phyloP scores from a whole-genome alignment of 306 rosid species.

The Argentina anserina region DNA sequence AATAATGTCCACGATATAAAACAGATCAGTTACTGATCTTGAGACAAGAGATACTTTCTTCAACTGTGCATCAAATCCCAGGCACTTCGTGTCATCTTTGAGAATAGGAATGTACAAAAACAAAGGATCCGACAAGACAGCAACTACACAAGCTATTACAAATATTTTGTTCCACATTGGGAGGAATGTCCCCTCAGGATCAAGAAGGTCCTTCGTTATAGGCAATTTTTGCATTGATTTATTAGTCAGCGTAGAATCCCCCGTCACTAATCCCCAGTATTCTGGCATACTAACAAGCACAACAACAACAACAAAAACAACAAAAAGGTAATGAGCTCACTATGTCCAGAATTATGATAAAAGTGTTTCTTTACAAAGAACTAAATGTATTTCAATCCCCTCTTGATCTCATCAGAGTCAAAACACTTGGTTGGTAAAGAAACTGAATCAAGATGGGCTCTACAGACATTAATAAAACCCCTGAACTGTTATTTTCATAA shows the following conservation, averaged over 20 bases:
- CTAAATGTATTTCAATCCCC: not conserved
- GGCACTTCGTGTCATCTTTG: constrained; percentile 7
- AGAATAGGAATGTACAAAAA: constrained; percentile 6
- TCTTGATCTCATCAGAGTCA: not conserved
- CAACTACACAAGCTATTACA: not conserved
- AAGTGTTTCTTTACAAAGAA: not conserved
- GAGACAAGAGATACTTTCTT: not conserved
- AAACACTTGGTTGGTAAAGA: not conserved
- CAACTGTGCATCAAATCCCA: not conserved
- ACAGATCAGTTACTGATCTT: constrained; percentile 4
- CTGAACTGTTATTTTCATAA: not conserved
- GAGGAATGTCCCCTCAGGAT: constrained; percentile 7
- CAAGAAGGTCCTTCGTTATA: constrained; percentile 1
- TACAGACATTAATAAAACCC: not conserved
- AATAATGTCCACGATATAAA: not conserved
- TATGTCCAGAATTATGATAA: not conserved
- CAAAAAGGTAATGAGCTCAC: not conserved
- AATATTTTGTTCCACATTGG: not conserved
- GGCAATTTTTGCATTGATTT: not conserved
- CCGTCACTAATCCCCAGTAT: constrained; percentile 1
- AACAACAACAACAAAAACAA: not conserved
- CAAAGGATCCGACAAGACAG: constrained; percentile 6
- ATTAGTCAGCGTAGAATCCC: not conserved
- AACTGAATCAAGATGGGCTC: not conserved
- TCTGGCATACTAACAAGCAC: constrained; percentile 8